Percentiles rank a stretch among this genome's conserved stretches.
These are phyloP conservation scores for Triangularia verruculosa DNA, from an alignment of 2,329 filamentous ascomycete genomes.

Conservation along the genomic window DNA sequence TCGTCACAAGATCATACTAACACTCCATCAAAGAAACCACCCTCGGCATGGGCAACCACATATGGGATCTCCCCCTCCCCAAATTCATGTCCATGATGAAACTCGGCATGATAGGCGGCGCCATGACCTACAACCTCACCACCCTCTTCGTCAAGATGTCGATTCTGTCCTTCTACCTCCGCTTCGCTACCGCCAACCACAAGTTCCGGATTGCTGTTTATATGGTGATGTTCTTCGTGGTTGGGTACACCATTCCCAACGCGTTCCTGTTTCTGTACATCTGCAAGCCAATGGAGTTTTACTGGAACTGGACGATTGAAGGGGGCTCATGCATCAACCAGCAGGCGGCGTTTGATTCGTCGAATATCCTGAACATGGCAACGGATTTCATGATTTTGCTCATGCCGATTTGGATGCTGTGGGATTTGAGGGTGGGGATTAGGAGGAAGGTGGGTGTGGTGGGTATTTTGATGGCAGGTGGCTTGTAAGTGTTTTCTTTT, in stretches of 20 bases:
- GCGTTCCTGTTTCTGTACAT: slow-evolving; percentile 31
- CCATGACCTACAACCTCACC: slow-evolving; percentile 17
- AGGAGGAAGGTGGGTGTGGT: slow-evolving; percentile 17
- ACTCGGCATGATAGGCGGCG: slow-evolving; percentile 19
- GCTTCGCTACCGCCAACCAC: slow-evolving; percentile 26
- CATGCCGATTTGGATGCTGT: slow-evolving; percentile 35
- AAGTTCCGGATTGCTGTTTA: slow-evolving; percentile 29
- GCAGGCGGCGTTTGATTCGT: slow-evolving; percentile 41
- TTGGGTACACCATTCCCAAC: slow-evolving; percentile 28
- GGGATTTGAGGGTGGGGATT: slow-evolving; percentile 11
- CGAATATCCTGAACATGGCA: slow-evolving; percentile 41
- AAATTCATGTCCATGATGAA: slow-evolving; percentile 16
- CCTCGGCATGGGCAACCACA: slow-evolving; percentile 17
- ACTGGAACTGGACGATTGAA: slow-evolving; percentile 26
- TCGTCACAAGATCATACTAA: neutral
- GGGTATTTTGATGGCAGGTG: slow-evolving; percentile 22
- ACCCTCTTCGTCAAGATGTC: slow-evolving; percentile 31
- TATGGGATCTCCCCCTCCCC: slow-evolving; percentile 14
- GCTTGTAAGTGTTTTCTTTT: slow-evolving; percentile 17
- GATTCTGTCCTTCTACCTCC: slow-evolving; percentile 31
- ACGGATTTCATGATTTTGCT: slow-evolving; percentile 42
- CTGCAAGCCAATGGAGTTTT: slow-evolving; percentile 29
- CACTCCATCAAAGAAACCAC: slow-evolving; percentile 13
- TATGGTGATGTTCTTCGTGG: slow-evolving; percentile 25
- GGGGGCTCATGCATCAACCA: slow-evolving; percentile 39